Conservation (phyloP, 306 rosid species). For the Castanea sativa region DNA sequence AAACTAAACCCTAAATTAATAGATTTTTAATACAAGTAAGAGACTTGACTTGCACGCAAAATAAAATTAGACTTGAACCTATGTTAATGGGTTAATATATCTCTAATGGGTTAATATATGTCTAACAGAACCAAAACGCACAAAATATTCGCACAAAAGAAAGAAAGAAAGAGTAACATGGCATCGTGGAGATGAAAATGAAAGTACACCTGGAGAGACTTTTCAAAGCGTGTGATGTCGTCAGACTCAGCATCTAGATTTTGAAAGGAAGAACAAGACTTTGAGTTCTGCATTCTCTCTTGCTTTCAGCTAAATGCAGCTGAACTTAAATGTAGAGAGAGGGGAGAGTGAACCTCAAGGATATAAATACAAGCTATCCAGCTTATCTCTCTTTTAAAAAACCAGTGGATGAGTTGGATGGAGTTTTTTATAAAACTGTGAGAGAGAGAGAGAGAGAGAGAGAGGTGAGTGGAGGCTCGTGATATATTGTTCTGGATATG, state of each 20-base stretch:
- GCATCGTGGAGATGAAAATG: neutral
- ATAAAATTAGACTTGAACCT: too few relatives aligned
- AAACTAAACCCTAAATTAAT: too few relatives aligned
- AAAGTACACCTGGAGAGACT: slow-evolving; percentile 63
- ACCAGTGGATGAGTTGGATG: neutral
- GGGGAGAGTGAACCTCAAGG: slow-evolving; percentile 4
- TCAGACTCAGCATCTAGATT: slow-evolving; percentile 39
- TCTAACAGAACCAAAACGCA: too few relatives aligned
- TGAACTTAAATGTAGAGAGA: slow-evolving; percentile 8
- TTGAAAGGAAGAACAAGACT: slow-evolving; percentile 32
- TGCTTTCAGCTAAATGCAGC: neutral
- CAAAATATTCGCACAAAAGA: neutral
- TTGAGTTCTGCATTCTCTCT: slow-evolving; percentile 39
- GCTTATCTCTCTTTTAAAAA: slow-evolving; percentile 18
- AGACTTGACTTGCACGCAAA: too few relatives aligned
- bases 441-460: slow-evolving; percentile 5
- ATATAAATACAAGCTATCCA: slow-evolving; percentile 3
- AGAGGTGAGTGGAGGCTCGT: slow-evolving; percentile 28
- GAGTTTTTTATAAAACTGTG: neutral
- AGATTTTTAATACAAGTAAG: too few relatives aligned
- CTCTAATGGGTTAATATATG: too few relatives aligned
- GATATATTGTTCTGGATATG: slow-evolving; percentile 2
- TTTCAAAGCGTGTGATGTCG: slow-evolving; percentile 45
- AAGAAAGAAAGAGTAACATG: neutral
- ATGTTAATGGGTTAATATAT: too few relatives aligned